Evolutionary conservation across 164 flowering plant genomes (phyloP), one percentile per base, ranked within the genome.

Genomic region (Chloranthus sessilifolius): DNA sequence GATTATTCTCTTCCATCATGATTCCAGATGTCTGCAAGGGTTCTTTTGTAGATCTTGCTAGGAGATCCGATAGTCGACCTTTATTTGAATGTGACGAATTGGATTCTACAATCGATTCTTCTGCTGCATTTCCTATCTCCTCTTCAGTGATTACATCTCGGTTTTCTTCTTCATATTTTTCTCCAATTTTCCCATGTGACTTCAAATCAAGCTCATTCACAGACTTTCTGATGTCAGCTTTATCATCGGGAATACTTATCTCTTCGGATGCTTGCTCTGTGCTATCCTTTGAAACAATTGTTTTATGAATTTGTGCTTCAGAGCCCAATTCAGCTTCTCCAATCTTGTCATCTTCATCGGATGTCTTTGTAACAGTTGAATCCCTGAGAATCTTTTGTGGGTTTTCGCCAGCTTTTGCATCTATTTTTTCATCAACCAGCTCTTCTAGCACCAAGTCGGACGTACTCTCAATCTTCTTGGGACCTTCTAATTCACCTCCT

Each of bases 21-120:
- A 58, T 14, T 54, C 31, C 58, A 43, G 28, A 61, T 22, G 7
- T 47, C 52, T 60, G 28, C 27, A 24, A 28, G 25, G 46, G 60
- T 45, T 72, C 73, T 59, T 43, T 56, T 33, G 33, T 54, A 39
- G 79, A 53, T 43, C n/a, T 58, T 26, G 67, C 50, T 20, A 58
- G 30, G 21, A 67, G 65, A 50, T 61, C 62, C 19, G 61, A 63
- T 33, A 59, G 25, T 17, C 69, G 62, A 48, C 29, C 20, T 10
- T 44, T 48, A 24, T 25, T 43, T 10, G 59, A 21, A 6, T 44
- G 62, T 14, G 23, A 24, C 43, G 50, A n/a, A 58, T 43, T 39
- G 12, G 50, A 9, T 19, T 60, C 59, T 39, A 50, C 43, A 23
- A 11, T 35, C 44, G 47, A 29, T 53, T 46, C 64, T 35, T 50